Conservation (phyloP, 2,329 filamentous ascomycete species). For the Talaromyces albobiverticillius region DNA sequence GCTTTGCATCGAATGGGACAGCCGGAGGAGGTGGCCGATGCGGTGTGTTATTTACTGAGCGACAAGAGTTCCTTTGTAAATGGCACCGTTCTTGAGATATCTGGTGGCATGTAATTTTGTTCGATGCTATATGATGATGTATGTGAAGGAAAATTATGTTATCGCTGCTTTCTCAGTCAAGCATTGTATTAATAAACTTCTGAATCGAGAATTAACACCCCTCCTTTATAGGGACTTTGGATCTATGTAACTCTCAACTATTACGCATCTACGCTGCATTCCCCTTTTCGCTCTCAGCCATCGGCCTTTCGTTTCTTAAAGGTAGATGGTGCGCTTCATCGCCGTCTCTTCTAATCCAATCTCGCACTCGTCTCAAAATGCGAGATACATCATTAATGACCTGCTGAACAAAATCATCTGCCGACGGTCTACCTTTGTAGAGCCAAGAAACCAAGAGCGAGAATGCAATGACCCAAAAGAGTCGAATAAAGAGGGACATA, state of each 20-base stretch:
- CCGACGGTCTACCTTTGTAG: constrained; percentile 7
- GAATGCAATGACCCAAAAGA: background rate
- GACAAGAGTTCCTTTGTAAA: background rate
- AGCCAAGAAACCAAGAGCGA: constrained; percentile 2
- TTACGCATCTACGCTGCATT: background rate
- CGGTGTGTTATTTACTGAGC: background rate
- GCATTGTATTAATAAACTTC: too few relatives aligned
- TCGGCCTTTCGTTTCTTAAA: background rate
- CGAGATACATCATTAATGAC: background rate
- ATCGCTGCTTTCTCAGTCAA: too few relatives aligned
- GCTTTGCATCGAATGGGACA: background rate
- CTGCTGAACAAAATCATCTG: background rate
- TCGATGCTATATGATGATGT: too few relatives aligned
- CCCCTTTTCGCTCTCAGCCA: too few relatives aligned
- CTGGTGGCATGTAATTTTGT: too few relatives aligned
- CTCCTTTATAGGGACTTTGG: too few relatives aligned
- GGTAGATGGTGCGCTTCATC: constrained; percentile 8
- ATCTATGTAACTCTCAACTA: too few relatives aligned
- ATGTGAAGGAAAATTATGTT: too few relatives aligned
- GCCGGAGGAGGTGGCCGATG: background rate
- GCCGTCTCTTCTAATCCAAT: background rate
- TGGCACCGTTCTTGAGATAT: background rate
- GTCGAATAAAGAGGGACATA: background rate
- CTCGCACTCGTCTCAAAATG: background rate
- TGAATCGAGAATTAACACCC: too few relatives aligned